Evolutionary conservation across 2,329 filamentous ascomycete species (phyloP), one percentile per base, ranked within the genome.

Genomic region (Epichloe gansuensis): DNA sequence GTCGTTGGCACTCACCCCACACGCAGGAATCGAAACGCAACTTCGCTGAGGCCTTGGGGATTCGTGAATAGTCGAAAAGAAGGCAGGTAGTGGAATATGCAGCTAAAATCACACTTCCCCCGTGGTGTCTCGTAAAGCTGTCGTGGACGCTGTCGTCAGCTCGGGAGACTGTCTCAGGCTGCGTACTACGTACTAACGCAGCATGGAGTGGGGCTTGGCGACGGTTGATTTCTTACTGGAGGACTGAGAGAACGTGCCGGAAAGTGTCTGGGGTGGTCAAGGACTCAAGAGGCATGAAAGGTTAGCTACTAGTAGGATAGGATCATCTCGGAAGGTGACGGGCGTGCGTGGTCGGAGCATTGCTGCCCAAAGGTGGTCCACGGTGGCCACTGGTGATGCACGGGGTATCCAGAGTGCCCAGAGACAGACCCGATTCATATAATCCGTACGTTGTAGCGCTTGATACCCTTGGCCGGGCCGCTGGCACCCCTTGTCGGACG

Each of bases 351-450:
- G 27, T 9, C 8, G 27, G 49, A 52, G 56, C 56, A 58, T 57
- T 58, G 56, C 48, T 58, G 56, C 56, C 55, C 55, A 54, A 58
- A 40, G 15, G 23, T 41, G 51, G 47, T 36, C 43, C 48, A 31
- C 9, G 17, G 36, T 31, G 40, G 40, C 44, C n/a, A 45, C 43
- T 17, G 25, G 31, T 45, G n/a, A 46, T 51, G 44, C 35, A 39
- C 35, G 13, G 39, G 23, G 31, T 17, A 15, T 41, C 21, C 47
- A 46, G 25, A 47, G 51, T 39, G 36, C 13, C 49, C 49, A 25
- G 31, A 50, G 13, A n/a, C 42, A 51, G 27, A 27, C 8, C 27
- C 27, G 27, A 31, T 31, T 31, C 27, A n/a, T 31, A 21, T 21
- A 21, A 21, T 21, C 17, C 2, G 17, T 21, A 21, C 17, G 2